Evolutionary conservation across 345 rosid genomes (phyloP), one percentile per base, ranked within the genome.

Genomic region (Salix caprea): DNA sequence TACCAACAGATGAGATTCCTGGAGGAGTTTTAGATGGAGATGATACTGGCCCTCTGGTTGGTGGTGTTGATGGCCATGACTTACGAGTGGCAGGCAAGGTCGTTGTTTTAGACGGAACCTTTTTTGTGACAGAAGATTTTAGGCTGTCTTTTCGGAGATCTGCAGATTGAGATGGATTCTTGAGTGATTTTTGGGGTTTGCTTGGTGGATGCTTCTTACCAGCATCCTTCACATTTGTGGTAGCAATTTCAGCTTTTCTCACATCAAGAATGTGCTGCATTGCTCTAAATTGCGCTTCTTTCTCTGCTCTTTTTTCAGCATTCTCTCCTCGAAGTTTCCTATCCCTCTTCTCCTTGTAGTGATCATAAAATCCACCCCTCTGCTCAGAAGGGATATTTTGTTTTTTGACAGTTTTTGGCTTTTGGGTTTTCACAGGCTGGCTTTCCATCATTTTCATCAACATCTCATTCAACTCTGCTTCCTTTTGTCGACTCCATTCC

Each of bases 291-390:
- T 81, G 85, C 61, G 87, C 87, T 67, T 86, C 85, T 78, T 87
- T 88, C 74, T 86, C 87, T 24, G 86, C 89, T 75, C 82, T 74
- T 77, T 81, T 84, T 54, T 85, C 81, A 65, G 85, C 82, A 83
- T 85, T 83, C 82, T 86, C 87, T 73, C 88, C 91, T 85, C 83
- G 76, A 75, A 90, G 85, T 74, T 88, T 90, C 77, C 85, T 85
- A 78, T 88, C 88, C 74, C 91, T 82, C 84, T 82, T 88, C 81
- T 86, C 88, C 81, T 80, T 87, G 85, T 87, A 88, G 76, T 83
- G 84, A 62, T 86, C 86, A 75, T 88, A 88, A 71, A 86, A 87
- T 24, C 90, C 89, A 79, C 88, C 89, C 76, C 88, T 86, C 67
- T 86, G 82, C 78, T 86, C 88, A 48, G 81, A 77, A 24, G 82